Percentiles rank a stretch among this genome's conserved stretches.
Conservation (phyloP, 192 early-diverging fungal species). For the Phycomyces blakesleeanus region DNA sequence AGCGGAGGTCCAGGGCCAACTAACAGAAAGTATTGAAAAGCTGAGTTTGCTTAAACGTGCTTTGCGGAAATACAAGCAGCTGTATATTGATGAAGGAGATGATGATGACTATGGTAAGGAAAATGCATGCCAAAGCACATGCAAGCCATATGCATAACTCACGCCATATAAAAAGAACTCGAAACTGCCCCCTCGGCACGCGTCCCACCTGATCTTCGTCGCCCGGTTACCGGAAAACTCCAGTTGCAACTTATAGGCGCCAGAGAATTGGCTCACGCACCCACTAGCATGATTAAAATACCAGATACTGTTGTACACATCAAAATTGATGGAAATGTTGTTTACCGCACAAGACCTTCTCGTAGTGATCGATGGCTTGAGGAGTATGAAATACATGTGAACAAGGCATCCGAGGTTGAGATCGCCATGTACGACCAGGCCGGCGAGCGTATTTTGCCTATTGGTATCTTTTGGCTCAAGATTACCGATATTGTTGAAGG, state of each 20-base stretch:
- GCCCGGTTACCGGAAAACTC: conserved; percentile 69
- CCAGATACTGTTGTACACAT: conserved; percentile 74
- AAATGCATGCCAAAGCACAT: neutral
- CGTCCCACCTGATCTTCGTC: conserved; percentile 58
- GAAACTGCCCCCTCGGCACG: conserved; percentile 45
- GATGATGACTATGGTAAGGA: conserved; percentile 60
- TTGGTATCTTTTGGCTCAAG: conserved; percentile 91
- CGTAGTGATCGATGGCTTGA: conserved; percentile 74
- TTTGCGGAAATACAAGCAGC: conserved; percentile 79
- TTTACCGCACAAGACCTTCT: conserved; percentile 70
- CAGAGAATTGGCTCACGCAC: conserved; percentile 55
- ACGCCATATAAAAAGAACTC: conserved; percentile 14
- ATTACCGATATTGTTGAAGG: conserved; percentile 91
- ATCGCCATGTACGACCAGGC: conserved; percentile 84
- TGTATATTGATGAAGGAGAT: conserved; percentile 76
- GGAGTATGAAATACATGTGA: conserved; percentile 82
- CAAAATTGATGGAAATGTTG: conserved; percentile 80
- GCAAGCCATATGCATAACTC: conserved; percentile 4
- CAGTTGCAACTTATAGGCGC: conserved; percentile 63
- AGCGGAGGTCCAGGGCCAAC: conserved; percentile 50
- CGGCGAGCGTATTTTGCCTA: conserved; percentile 64
- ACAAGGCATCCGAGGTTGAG: conserved; percentile 91
- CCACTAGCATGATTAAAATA: conserved; percentile 49
- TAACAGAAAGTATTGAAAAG: conserved; percentile 74
- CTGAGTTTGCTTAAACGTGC: conserved; percentile 67